These are phyloP conservation scores for Lippia alba DNA, from an alignment of 305 asterid species.

Conservation along the genomic window DNA sequence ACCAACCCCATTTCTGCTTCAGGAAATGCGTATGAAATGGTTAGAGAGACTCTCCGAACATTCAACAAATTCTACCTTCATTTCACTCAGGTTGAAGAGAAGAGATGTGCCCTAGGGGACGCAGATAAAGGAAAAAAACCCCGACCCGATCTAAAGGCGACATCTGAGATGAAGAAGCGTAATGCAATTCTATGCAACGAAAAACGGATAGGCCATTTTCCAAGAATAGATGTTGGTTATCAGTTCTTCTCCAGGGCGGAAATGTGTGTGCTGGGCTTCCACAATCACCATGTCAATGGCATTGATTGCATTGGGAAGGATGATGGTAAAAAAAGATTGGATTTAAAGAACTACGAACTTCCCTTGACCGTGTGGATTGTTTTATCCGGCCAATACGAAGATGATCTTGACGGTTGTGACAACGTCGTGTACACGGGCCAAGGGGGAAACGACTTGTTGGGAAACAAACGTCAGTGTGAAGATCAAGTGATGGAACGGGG, in stretches of 20 bases:
- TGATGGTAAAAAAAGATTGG: slow-evolving; percentile 38
- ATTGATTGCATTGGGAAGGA: slow-evolving; percentile 71
- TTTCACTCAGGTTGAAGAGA: slow-evolving; percentile 63
- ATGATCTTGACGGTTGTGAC: slow-evolving; percentile 76
- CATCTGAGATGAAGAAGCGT: slow-evolving; percentile 65
- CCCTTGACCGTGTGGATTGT: slow-evolving; percentile 80
- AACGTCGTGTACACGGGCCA: slow-evolving; percentile 94
- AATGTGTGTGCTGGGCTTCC: slow-evolving; percentile 86
- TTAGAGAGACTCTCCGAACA: slow-evolving; percentile 46
- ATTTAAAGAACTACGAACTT: slow-evolving; percentile 40
- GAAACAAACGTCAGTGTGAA: slow-evolving; percentile 67
- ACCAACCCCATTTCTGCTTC: not conserved
- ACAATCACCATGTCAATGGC: slow-evolving; percentile 86
- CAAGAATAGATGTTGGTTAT: slow-evolving; percentile 94
- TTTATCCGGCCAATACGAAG: slow-evolving; percentile 92
- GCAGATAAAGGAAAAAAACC: slow-evolving; percentile 39
- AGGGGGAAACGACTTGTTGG: slow-evolving; percentile 87
- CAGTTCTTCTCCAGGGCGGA: slow-evolving; percentile 91
- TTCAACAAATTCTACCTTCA: slow-evolving; percentile 55
- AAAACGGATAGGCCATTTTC: slow-evolving; percentile 66
- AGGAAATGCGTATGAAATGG: slow-evolving; percentile 37
- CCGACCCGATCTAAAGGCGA: slow-evolving; percentile 87
- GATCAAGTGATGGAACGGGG: slow-evolving; percentile 79
- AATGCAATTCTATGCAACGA: slow-evolving; percentile 43
- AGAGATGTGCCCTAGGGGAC: slow-evolving; percentile 52